Evolutionary conservation across 1,139 yeast species (phyloP).

Genomic region (Magnusiomyces fungicola): DNA sequence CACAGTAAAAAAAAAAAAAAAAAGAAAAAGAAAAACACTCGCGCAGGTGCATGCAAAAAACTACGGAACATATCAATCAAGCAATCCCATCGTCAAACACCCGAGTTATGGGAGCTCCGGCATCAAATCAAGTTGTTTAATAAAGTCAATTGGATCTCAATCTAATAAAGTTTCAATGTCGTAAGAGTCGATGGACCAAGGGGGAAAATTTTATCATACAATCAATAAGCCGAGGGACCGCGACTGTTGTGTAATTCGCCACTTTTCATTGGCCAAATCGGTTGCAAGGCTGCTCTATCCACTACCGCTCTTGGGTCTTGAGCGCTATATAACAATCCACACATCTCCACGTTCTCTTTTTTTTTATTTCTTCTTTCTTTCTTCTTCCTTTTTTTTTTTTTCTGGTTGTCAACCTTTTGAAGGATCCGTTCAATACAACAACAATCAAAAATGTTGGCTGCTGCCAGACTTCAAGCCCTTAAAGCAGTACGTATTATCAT

Average conservation of each 20-base stretch:
- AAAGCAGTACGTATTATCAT: conserved; percentile 5
- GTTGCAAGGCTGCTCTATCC: not conserved
- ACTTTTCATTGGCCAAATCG: not conserved
- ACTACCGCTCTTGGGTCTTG: not conserved
- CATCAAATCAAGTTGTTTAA: too few relatives aligned
- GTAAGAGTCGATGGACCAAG: too few relatives aligned
- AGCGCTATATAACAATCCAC: not conserved
- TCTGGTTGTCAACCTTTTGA: not conserved
- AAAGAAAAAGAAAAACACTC: too few relatives aligned
- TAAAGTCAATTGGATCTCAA: too few relatives aligned
- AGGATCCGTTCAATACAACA: not conserved
- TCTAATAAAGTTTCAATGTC: too few relatives aligned
- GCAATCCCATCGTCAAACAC: too few relatives aligned
- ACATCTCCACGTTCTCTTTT: not conserved
- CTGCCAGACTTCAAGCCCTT: conserved; percentile 6
- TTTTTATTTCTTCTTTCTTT: not conserved
- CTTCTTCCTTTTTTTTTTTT: conserved; percentile 2
- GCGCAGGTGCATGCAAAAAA: too few relatives aligned
- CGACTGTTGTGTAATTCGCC: not conserved
- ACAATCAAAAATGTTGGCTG: conserved; percentile 6
- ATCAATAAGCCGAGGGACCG: conserved; percentile 1
- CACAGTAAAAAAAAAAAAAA: too few relatives aligned
- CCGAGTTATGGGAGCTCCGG: too few relatives aligned
- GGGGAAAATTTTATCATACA: not conserved
- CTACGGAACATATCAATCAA: too few relatives aligned